These are phyloP conservation scores for Astrothelium macrocarpum DNA, from an alignment of 495 filamentous ascomycete species.

Conservation along the genomic window DNA sequence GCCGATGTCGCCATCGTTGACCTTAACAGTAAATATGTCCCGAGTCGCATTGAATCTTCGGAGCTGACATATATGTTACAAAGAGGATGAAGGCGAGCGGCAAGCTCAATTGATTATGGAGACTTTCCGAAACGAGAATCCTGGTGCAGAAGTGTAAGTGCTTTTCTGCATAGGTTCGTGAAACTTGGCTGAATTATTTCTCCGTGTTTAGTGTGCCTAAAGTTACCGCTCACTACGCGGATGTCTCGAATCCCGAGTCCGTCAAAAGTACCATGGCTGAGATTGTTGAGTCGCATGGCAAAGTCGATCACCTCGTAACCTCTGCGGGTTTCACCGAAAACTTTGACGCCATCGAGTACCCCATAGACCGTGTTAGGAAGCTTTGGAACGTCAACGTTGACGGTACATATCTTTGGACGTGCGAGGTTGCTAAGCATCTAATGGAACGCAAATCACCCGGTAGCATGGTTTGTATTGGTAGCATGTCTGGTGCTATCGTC, in stretches of 20 bases:
- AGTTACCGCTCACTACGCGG: conserved; percentile 81
- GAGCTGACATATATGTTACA: conserved; percentile 6
- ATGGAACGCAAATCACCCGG: conserved; percentile 71
- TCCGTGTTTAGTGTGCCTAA: conserved; percentile 51
- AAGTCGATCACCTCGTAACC: conserved; percentile 86
- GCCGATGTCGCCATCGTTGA: conserved; percentile 89
- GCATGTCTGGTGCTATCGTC: conserved; percentile 87
- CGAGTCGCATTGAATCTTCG: conserved; percentile 3
- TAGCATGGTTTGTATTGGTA: conserved; percentile 89
- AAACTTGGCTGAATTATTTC: conserved; percentile 6
- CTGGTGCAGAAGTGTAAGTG: conserved; percentile 56
- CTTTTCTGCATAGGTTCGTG: neutral
- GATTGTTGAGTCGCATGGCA: conserved; percentile 59
- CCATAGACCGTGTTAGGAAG: conserved; percentile 78
- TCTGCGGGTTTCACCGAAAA: conserved; percentile 96
- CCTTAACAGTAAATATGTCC: conserved; percentile 61
- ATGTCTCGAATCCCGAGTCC: conserved; percentile 69
- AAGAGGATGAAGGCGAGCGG: conserved; percentile 74
- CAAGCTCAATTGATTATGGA: conserved; percentile 63
- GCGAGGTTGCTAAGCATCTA: conserved; percentile 74
- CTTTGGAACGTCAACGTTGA: conserved; percentile 92
- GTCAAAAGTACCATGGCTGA: conserved; percentile 63
- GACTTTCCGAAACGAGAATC: conserved; percentile 66
- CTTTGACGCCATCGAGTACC: conserved; percentile 81
- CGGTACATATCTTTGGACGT: conserved; percentile 84